Evolutionary conservation across 202 grass and related monocot genomes (phyloP), one percentile per base, ranked within the genome.

Genomic region (Eragrostis tef): DNA sequence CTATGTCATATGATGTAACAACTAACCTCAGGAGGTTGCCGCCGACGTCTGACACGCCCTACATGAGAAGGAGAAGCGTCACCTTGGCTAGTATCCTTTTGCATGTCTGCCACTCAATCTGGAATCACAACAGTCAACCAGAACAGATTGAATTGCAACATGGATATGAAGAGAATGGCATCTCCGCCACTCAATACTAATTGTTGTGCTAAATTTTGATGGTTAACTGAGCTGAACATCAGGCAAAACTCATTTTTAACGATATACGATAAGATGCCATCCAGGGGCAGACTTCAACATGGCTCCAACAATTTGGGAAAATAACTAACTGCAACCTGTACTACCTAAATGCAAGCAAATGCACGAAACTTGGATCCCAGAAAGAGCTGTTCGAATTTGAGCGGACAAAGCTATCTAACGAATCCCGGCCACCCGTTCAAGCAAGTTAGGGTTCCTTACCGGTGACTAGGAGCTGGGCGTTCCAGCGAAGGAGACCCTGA

Each of bases 11-110:
- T 4, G 34, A 5, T 5, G 34, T 19, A 81, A 62, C 19, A 83
- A 66, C 64, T 64, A 31, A 96, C 96, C 93, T 99, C 96, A 79
- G 34, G 84, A 49, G 80, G 11, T 11, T 81, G 85, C 82, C 84
- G 91, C 41, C 96, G 89, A 74, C 93, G 87, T 25, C 96, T 94
- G 64, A 76, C 77, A 54, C 93, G 87, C 7, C 90, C 90, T 53
- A 68, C 71, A 56, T 91, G 79, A 86, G 77, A 90, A 70, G 77
- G 29, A 79, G 90, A 79, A 88, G 57, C 71, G 19, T 93, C 83
- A 15, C 54, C 76, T 24, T 81, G 91, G 71, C 83, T 86, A 6
- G 62, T 73, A 51, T 93, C 89, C 78, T 81, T 93, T 86, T 96
- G 87, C 96, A 99, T 99, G 24, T 57, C 76, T 64, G 39, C 63